Evolutionary conservation across 2,329 filamentous ascomycete genomes (phyloP).

Genomic region (Cordyceps militaris): DNA sequence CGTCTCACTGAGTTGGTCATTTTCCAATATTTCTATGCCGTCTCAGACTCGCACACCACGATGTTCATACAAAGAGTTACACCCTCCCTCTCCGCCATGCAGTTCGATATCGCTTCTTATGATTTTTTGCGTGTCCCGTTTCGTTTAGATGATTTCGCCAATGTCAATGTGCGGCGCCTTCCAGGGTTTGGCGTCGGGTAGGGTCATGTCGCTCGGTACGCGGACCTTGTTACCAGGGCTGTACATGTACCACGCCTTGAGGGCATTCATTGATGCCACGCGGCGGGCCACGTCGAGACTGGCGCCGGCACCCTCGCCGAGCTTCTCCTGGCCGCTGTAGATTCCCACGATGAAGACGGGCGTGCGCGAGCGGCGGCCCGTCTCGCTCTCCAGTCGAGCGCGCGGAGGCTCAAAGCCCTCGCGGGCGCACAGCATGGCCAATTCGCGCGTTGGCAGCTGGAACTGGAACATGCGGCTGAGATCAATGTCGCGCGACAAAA

Average conservation of each 20-base stretch:
- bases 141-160: conserved; percentile 55
- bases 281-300: conserved; percentile 71
- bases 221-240: conserved; percentile 61
- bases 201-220: conserved; percentile 64
- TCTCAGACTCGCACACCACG: conserved; percentile 5
- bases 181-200: conserved; percentile 55
- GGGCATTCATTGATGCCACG: conserved; percentile 72
- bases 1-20: background rate
- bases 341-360: conserved; percentile 94
- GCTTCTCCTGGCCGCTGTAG: conserved; percentile 82
- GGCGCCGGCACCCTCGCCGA: conserved; percentile 81
- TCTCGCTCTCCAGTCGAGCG: conserved; percentile 83
- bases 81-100: conserved; percentile 6
- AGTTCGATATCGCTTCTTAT: conserved; percentile 4
- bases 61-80: conserved; percentile 13
- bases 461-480: conserved; percentile 77
- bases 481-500: conserved; percentile 72
- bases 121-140: background rate
- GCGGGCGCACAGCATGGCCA: conserved; percentile 73
- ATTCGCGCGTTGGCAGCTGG: conserved; percentile 73
- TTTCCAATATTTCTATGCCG: background rate
- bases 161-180: conserved; percentile 62
- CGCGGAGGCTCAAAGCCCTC: conserved; percentile 86
- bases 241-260: conserved; percentile 97
- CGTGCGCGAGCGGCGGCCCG: conserved; percentile 73